phyloP scores from a whole-genome alignment of 208 protist species.

The Leishmania guyanensis region DNA sequence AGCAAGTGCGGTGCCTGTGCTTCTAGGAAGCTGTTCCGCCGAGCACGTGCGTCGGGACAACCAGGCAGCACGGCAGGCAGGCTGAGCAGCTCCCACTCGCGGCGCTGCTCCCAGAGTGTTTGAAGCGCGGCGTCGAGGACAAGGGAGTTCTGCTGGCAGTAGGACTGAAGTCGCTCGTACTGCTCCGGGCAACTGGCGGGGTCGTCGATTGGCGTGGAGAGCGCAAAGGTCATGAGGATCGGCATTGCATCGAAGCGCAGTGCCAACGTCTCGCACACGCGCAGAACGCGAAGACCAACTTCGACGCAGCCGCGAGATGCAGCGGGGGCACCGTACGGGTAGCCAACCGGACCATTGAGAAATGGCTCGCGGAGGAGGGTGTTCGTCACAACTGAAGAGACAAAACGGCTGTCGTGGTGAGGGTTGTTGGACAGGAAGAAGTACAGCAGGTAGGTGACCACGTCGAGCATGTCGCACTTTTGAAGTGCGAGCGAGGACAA shows the following conservation, averaged over 20 bases:
- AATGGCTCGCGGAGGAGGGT: constrained; percentile 74
- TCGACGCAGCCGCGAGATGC: constrained; percentile 24
- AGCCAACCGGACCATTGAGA: constrained; percentile 58
- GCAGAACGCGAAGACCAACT: constrained; percentile 44
- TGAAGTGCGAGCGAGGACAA: constrained; percentile 15
- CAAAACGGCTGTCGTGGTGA: constrained; percentile 27
- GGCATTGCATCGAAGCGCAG: constrained; percentile 61
- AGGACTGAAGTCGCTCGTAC: constrained; percentile 58
- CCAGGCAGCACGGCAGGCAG: constrained; percentile 53
- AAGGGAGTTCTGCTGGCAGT: constrained; percentile 48
- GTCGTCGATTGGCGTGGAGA: constrained; percentile 55
- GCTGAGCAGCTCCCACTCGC: constrained; percentile 82
- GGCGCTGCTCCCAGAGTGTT: constrained; percentile 45
- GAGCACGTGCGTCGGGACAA: constrained; percentile 27
- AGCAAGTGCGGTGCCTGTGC: constrained; percentile 70
- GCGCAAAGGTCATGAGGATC: constrained; percentile 58
- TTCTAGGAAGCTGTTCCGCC: constrained; percentile 62
- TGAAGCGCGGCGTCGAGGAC: constrained; percentile 56
- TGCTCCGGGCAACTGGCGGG: constrained; percentile 33
- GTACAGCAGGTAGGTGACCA: constrained; percentile 56
- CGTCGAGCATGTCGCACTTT: constrained; percentile 56
- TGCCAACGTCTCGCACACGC: constrained; percentile 56
- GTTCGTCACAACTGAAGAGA: constrained; percentile 41
- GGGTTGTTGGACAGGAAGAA: constrained; percentile 58
- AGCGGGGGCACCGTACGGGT: constrained; percentile 69